Base-by-base conservation (phyloP, 2,329 filamentous ascomycete genomes). In the Nannizziopsis barbatae region DNA sequence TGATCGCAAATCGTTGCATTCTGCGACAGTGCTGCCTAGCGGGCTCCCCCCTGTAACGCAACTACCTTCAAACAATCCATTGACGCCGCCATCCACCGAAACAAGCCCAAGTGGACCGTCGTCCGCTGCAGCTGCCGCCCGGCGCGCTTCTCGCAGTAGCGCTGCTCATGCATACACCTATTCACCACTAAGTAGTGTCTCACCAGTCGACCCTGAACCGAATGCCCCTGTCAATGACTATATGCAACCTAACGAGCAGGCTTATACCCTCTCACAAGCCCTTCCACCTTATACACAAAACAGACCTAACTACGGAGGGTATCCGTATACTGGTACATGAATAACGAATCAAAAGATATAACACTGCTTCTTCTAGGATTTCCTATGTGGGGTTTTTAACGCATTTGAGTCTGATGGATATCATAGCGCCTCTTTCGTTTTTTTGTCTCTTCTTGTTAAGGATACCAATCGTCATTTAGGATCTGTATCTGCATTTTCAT, bases 101-200 rank as follows among this genome's bases (percentile, higher is more conserved):
- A 14, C 30, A 27, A 12, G 30, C 5, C 32, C 45, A 42, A 42
- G 45, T n/a, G 37, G 31, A 20, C 45, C 45, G 8, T 42, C 45
- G 1, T 27, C 38, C 30, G 31, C 45, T 41, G 38, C 31, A 30
- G 33, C 15, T 33, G 33, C 18, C 11, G 31, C 37, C n/a, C 38
- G 39, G 35, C 30, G 38, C 35, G 20, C 38, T 15, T 41, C 45
- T 7, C 45, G 45, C 31, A 47, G 45, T 38, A 47, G 38, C 12
- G 20, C 42, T 22, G 41, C 45, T n/a, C 37, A 30, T n/a, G 17
- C 7, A 7, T 47, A 37, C 3, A 37, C 41, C 27, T 47, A 47
- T 30, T 47, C 45, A 4, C 45, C 45, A 1, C 37, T 47, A 27
- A 47, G 45, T 30, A 47, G 45, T n/a, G 31, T 42, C 5, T 47